Base-by-base conservation (phyloP, 2,329 filamentous ascomycete species). In the Sphaerulina vaccinii region DNA sequence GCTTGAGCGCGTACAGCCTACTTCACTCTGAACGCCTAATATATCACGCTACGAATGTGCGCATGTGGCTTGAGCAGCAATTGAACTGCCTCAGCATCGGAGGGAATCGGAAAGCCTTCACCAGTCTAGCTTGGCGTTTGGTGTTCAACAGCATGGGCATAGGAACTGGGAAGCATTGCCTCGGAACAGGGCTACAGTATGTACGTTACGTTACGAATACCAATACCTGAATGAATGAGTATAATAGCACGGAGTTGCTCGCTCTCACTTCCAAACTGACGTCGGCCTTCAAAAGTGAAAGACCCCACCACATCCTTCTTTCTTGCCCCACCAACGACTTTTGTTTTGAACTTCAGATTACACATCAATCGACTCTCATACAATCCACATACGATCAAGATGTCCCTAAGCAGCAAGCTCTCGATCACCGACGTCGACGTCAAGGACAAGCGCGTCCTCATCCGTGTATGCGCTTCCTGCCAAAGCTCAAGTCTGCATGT, bases 321-420 rank as follows among this genome's bases (percentile, higher is more conserved):
- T 35, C 23, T 10, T 15, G 41, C 43, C 13, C 9, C 15, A 13
- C 13, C 42, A 21, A 45, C 16, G 22, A 9, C 15, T 35, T 15
- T 8, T 22, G 27, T 37, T 18, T 39, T 49, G 27, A 39, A 44
- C 33, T 19, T 18, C 23, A n/a, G 9, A 45, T 27, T 27, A 16
- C 9, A n/a, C 23, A 3, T 23, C 52, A 51, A 32, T 44, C 18
- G 29, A 43, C 44, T 21, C 16, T 21, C 19, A 9, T 11, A 3
- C 35, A 29, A 49, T 19, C 22, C 43, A 32, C 38, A 40, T 41
- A 45, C 19, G n/a, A 22, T 42, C 32, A 84, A 68, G 56, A 99
- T 99, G 93, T 97, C 93, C 85, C 89, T 99, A 72, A 88, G 91
- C 68, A 96, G 85, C 84, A 99, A 99, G 83, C 88, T 99, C 68